Base-by-base conservation (phyloP, 208 protist genomes). In the Wallacemonas sp. region DNA sequence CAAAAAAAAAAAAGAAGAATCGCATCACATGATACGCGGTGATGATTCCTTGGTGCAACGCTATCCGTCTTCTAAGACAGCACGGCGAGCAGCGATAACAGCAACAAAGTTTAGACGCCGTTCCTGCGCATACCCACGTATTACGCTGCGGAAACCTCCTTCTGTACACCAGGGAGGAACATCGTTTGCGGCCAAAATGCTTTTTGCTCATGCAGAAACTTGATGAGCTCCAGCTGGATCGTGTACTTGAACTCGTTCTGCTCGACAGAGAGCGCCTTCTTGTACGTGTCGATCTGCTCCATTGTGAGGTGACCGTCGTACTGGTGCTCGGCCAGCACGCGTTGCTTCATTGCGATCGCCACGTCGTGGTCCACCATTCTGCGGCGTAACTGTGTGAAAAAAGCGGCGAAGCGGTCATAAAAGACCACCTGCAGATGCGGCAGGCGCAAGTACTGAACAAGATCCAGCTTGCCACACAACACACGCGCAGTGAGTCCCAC, bases 131-230 rank as follows among this genome's bases (percentile, higher is more conserved):
- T 24, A n/a, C n/a, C n/a, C n/a, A n/a, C n/a, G n/a, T n/a, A n/a
- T n/a, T n/a, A n/a, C 14, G 17, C 64, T 45, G 60, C n/a, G n/a
- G 14, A 0, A 21, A 89, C 72, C 62, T 81, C 64, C n/a, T 71
- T 22, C 41, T 61, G 70, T 34, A 94, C 78, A 51, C 79, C 78
- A n/a, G 91, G 88, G 38, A 96, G 72, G 58, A 84, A 96, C 72
- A 86, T 77, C 45, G 71, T 82, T 42, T 90, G 84, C 9, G 91
- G 86, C 6, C 83, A 66, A 28, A 83, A 85, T 41, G 91, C 86
- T 63, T 94, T 97, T 31, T 67, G 71, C 31, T 93, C 84, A 59
- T 97, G 91, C 30, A 97, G 61, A 62, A 93, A 97, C 45, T 83
- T 79, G 49, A 97, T 70, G 38, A 97, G 70, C 42, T 86, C 83